Evolutionary conservation across 768 basidiomycete genomes (phyloP), one percentile per base, ranked within the genome.

Genomic region (Rossbeevera mucosa): DNA sequence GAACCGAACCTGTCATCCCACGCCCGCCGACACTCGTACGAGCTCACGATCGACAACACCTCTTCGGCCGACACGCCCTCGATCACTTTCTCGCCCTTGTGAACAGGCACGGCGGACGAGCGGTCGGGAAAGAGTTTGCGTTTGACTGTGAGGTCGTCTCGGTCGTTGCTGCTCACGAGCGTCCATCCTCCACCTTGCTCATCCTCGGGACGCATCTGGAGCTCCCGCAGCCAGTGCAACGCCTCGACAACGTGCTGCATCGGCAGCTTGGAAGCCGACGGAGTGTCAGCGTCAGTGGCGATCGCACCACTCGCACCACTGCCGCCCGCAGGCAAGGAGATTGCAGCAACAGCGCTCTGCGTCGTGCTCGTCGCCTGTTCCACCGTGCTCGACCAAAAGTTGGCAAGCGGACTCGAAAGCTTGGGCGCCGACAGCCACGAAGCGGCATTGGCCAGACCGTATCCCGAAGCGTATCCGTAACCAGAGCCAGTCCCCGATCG

Each of bases 21-120:
- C 24, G 79, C 77, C 65, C 82, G 85, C 54, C 91, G 79, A 52
- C 85, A 86, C 46, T 83, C 80, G 36, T 80, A 78, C 55, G 85
- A 85, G 7, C 77, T 77, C 16, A 96, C 76, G 20, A 89, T 78
- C 1, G 85, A 76, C 0, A 82, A 85, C 30, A 97, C 75, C 66
- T 99, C 95, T 63, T 96, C 94, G 1, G 94, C 94, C 1, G 92
- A 89, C 11, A 94, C 81, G 4, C 94, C 93, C 64, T 97, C 90
- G 46, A 98, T 86, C 54, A 97, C 91, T 70, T 91, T 90, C 64
- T 87, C 84, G 0, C 90, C 93, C 59, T 85, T 86, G 67, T 92
- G 86, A 3, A 98, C 82, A 0, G 92, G 91, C 28, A 94, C 82
- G 48, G 81, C 74, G 1, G 86, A 76, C 5, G 92, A 95, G 6